These are phyloP conservation scores for Beauveria rudraprayagi DNA, from an alignment of 2,329 filamentous ascomycete species.

Conservation along the genomic window DNA sequence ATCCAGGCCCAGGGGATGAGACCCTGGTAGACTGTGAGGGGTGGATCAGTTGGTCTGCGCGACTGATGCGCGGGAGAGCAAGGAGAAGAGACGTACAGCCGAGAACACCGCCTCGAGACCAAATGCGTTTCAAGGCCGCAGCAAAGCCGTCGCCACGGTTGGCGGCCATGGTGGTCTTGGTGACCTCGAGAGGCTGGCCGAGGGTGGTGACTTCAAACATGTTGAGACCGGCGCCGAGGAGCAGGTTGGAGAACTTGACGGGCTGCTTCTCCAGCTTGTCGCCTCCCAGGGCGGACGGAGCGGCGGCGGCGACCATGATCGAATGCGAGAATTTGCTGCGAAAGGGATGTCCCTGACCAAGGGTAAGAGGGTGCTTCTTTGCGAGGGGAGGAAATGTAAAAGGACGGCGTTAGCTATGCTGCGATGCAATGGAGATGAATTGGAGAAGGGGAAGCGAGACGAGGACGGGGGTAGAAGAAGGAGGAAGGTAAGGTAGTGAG, in stretches of 20 bases:
- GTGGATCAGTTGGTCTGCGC: slow-evolving; percentile 18
- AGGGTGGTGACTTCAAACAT: slow-evolving; percentile 75
- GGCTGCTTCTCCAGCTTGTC: slow-evolving; percentile 90
- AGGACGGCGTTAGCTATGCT: slow-evolving; percentile 6
- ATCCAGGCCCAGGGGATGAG: slow-evolving; percentile 99
- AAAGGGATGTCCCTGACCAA: slow-evolving; percentile 87
- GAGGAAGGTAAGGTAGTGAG: neutral
- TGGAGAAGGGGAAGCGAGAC: neutral
- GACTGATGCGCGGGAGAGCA: neutral
- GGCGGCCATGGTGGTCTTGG: slow-evolving; percentile 99
- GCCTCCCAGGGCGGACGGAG: slow-evolving; percentile 39
- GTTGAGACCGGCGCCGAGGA: slow-evolving; percentile 89
- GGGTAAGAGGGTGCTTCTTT: slow-evolving; percentile 84
- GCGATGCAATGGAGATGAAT: neutral
- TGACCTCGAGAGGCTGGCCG: slow-evolving; percentile 84
- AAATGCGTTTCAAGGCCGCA: slow-evolving; percentile 76
- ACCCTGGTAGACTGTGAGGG: slow-evolving; percentile 82
- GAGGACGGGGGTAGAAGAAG: neutral
- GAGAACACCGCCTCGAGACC: slow-evolving; percentile 84
- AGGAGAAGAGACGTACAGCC: slow-evolving; percentile 64
- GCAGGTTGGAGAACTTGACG: slow-evolving; percentile 98
- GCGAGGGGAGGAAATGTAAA: slow-evolving; percentile 34
- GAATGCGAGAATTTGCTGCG: slow-evolving; percentile 34
- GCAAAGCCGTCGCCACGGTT: slow-evolving; percentile 85
- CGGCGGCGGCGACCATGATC: slow-evolving; percentile 52